A percentile compares a stretch with the other conserved stretches of the same genome.
Evolutionary conservation across 805 yeast species (phyloP).

Genomic region (Yarrowia osloensis): DNA sequence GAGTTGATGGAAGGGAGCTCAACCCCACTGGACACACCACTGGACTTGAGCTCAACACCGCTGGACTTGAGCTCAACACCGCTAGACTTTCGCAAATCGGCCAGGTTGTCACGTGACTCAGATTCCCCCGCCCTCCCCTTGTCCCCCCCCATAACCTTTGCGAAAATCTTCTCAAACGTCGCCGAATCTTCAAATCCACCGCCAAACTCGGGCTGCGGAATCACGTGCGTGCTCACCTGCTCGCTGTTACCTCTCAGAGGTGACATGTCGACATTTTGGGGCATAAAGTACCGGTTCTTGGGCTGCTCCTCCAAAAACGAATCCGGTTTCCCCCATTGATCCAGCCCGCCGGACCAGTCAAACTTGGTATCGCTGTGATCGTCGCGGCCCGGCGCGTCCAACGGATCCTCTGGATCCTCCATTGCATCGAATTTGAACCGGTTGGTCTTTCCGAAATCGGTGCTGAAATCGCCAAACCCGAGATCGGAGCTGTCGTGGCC

Average conservation of each 20-base stretch:
- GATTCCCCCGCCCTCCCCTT: too few relatives aligned
- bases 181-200: not conserved
- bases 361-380: not conserved
- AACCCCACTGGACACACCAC: not conserved
- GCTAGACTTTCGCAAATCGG: too few relatives aligned
- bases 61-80: too few relatives aligned
- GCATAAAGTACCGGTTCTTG: not conserved
- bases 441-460: not conserved
- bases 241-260: constrained; percentile 1
- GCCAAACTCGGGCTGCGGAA: not conserved
- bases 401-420: not conserved
- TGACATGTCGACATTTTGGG: not conserved
- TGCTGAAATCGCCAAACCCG: not conserved
- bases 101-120: too few relatives aligned
- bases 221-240: not conserved
- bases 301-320: not conserved
- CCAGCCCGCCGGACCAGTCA: not conserved
- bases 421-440: constrained; percentile 1
- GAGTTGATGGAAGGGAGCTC: not conserved
- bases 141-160: not conserved
- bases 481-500: not conserved
- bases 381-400: not conserved
- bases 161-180: constrained; percentile 3
- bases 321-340: not conserved
- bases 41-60: not conserved